Base-by-base conservation (phyloP, 2,329 filamentous ascomycete species). In the Curvularia sp. region DNA sequence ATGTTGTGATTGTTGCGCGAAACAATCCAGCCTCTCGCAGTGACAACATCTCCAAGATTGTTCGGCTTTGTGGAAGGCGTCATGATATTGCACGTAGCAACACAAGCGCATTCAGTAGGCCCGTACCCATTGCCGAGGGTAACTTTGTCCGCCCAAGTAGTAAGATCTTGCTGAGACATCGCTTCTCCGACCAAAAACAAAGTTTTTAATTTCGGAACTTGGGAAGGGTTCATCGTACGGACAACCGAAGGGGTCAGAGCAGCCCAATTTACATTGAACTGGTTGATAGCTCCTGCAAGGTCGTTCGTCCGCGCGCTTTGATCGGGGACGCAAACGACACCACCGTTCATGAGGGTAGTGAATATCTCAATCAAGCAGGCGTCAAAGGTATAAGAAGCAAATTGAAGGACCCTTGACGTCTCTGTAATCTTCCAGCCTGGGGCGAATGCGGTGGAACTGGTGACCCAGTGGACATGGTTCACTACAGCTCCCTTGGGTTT, bases 401-500 rank as follows among this genome's bases (percentile, higher is more conserved):
- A 81, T 49, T 83, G 80, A 6, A 88, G 79, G 3, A 88, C 84
- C 4, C 89, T 81, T 10, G 86, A 86, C 0, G 73, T 74, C 5
- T 69, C 76, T 49, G 78, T 79, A 50, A 87, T 84, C 1, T 80
- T 77, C 60, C 68, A 69, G 5, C 57, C 56, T 1, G 65, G 69
- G 18, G 70, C 67, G 33, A 72, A 74, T 2, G 61, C 64, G 3
- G 64, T 60, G 5, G 70, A 72, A 54, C 70, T 69, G 3, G 86
- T 85, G 1, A 84, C 84, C 1, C 89, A 78, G 0, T 85, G 82
- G 0, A 78, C 77, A 65, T 91, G 88, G 7, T 84, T 85, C 59
- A 89, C 85, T 18, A 88, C 84, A 12, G 88, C 84, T 1, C 86
- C 87, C 57, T 86, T 86, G 0, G 85, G 84, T 50, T 81, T 82